Conservation (phyloP, 179 eudicot species). For the Beta corolliflora region DNA sequence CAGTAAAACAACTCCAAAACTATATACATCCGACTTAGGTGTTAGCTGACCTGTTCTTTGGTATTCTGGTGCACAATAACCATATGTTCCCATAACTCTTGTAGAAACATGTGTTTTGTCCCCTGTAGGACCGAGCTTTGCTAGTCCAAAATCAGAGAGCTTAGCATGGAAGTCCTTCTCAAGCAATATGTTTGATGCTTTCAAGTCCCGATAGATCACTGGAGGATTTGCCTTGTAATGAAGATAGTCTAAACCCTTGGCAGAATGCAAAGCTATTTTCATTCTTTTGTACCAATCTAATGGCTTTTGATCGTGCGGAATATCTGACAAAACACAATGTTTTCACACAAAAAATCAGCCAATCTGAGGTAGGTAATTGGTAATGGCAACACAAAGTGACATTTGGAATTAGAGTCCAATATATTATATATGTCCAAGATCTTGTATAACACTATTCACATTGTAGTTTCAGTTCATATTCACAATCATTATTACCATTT, state of each 20-base stretch:
- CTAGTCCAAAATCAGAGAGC: conserved; percentile 87
- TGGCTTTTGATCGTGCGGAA: conserved; percentile 39
- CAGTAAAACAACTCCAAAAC: conserved; percentile 83
- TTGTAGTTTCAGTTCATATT: too few species aligned
- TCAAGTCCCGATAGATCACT: conserved; percentile 79
- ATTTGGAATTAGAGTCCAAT: not conserved
- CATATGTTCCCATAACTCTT: conserved; percentile 87
- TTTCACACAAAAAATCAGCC: not conserved
- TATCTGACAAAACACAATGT: conserved; percentile 47
- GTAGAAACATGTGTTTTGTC: conserved; percentile 75
- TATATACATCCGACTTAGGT: conserved; percentile 75
- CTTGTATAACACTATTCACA: too few species aligned
- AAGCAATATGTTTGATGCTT: conserved; percentile 81
- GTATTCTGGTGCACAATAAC: conserved; percentile 93
- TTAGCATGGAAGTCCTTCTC: conserved; percentile 66
- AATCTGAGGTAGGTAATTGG: not conserved
- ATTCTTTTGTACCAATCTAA: conserved; percentile 74
- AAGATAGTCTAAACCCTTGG: conserved; percentile 76
- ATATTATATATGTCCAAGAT: too few species aligned
- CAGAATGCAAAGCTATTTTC: conserved; percentile 78
- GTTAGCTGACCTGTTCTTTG: conserved; percentile 84
- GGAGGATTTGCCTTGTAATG: conserved; percentile 86
- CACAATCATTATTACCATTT: too few species aligned
- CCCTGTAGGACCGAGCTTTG: conserved; percentile 80
- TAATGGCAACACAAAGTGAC: not conserved